Base-by-base conservation (phyloP, 202 grass and related monocot species). In the Saccharum hybrid region DNA sequence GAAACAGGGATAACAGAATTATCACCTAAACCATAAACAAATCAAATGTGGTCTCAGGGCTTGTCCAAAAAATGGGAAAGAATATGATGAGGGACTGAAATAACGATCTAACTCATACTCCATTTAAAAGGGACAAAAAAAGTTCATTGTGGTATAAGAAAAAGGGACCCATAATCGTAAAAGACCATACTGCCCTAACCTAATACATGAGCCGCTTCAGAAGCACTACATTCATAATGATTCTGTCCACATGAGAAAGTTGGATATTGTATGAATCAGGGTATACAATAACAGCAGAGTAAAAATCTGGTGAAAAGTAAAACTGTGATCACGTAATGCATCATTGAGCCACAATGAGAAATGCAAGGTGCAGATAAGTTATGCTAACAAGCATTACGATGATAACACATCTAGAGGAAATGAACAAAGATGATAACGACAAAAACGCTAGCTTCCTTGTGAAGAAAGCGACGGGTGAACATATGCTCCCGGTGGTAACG, bases 11-110 rank as follows among this genome's bases (percentile, higher is more conserved):
- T 68, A 68, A 28, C 2, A 39, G 8, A 33, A 71, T 33, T 60
- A 69, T 51, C 13, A 70, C 31, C 19, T 8, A 64, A 56, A 65
- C 3, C 45, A 78, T 43, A 82, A 63, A 77, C 5, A 87, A 7
- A 76, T 10, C 14, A 77, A 52, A 61, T 39, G 10, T 16, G n/a
- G 6, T 15, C n/a, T 3, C 42, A 61, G 21, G 30, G 22, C 6
- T 34, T 8, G 18, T 56, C 49, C 18, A 19, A 56, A 56, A 56
- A 8, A 43, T 2, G 41, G 10, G 15, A 4, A 63, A 19, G 71
- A 63, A 71, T 7, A 12, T 51, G 4, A n/a, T 62, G 6, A 3
- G 39, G 26, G 15, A 40, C 8, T 71, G 22, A 18, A 54, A 68
- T 33, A 54, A 40, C 5, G 48, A 62, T 72, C 13, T 15, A 13